Conservation (phyloP, 176 grass and related monocot genomes). For the Musa acuminata region DNA sequence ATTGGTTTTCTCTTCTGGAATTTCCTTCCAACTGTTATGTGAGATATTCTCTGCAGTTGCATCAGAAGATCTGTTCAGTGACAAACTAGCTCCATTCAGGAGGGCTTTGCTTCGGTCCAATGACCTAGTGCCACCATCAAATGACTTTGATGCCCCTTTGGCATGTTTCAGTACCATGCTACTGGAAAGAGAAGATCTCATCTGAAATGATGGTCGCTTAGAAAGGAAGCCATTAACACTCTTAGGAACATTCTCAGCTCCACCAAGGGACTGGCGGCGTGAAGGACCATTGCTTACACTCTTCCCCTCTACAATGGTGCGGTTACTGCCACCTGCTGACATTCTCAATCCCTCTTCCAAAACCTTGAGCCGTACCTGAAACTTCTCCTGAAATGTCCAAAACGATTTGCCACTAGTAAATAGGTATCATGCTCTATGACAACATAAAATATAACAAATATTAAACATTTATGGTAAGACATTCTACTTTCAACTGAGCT, state of each 20-base stretch:
- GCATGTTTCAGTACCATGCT: conserved; percentile 83
- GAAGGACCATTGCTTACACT: conserved; percentile 72
- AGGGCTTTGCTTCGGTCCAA: conserved; percentile 63
- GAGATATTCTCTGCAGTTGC: conserved; percentile 45
- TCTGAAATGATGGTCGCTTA: conserved; percentile 89
- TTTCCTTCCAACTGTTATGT: conserved; percentile 59
- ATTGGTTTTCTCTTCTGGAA: conserved; percentile 41
- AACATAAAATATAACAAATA: conserved; percentile 8
- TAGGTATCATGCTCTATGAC: conserved; percentile 11
- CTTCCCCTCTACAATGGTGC: conserved; percentile 55
- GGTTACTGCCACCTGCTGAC: conserved; percentile 51
- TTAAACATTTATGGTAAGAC: background rate
- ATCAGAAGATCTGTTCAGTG: conserved; percentile 82
- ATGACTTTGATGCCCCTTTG: conserved; percentile 96
- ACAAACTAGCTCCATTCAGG: conserved; percentile 47
- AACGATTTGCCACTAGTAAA: background rate
- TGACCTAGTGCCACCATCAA: conserved; percentile 93
- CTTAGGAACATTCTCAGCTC: conserved; percentile 71
- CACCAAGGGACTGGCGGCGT: conserved; percentile 76
- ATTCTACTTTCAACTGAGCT: conserved; percentile 74
- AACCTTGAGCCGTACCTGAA: conserved; percentile 80
- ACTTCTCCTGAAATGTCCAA: conserved; percentile 69
- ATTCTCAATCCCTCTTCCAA: conserved; percentile 92
- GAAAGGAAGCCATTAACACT: conserved; percentile 64
- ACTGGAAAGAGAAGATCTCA: conserved; percentile 80